Conservation (phyloP, 2,329 filamentous ascomycete genomes). For the Cladophialophora psammophila region DNA sequence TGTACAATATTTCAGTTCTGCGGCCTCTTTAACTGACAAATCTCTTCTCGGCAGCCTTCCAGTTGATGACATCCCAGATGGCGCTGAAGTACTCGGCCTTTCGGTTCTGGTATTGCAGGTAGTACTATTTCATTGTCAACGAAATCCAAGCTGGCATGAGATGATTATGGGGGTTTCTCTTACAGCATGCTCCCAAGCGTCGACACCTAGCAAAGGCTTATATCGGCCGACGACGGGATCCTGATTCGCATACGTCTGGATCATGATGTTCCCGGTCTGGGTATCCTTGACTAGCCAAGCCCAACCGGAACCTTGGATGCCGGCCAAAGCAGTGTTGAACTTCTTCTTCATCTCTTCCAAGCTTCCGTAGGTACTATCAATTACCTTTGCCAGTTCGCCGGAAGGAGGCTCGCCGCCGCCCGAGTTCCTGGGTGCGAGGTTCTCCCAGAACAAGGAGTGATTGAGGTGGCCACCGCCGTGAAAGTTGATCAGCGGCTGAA, state of each 20-base stretch:
- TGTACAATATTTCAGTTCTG: slow-evolving; percentile 18
- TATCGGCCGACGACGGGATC: slow-evolving; percentile 86
- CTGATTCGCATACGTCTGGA: slow-evolving; percentile 79
- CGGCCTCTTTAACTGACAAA: slow-evolving; percentile 46
- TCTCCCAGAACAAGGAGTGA: slow-evolving; percentile 86
- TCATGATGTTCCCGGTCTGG: slow-evolving; percentile 63
- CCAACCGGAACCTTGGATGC: slow-evolving; percentile 71
- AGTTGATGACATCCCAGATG: slow-evolving; percentile 96
- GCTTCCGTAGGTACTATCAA: slow-evolving; percentile 66
- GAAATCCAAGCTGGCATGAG: not conserved
- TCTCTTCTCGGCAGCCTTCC: slow-evolving; percentile 84
- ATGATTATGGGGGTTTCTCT: slow-evolving; percentile 13
- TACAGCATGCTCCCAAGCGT: slow-evolving; percentile 90
- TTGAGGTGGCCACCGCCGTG: slow-evolving; percentile 94
- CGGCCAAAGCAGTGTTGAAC: slow-evolving; percentile 69
- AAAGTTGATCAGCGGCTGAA: slow-evolving; percentile 80
- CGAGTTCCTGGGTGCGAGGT: slow-evolving; percentile 67
- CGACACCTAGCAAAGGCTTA: slow-evolving; percentile 82
- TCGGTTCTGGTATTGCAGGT: slow-evolving; percentile 92
- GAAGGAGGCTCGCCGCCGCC: slow-evolving; percentile 69
- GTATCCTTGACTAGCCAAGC: slow-evolving; percentile 69
- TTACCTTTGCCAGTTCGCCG: slow-evolving; percentile 64
- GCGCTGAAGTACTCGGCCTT: slow-evolving; percentile 95
- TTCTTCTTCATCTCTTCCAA: slow-evolving; percentile 67
- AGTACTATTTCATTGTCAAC: slow-evolving; percentile 43